Evolutionary conservation across 2,329 filamentous ascomycete genomes (phyloP).

Genomic region (Boeremia lycopersici): DNA sequence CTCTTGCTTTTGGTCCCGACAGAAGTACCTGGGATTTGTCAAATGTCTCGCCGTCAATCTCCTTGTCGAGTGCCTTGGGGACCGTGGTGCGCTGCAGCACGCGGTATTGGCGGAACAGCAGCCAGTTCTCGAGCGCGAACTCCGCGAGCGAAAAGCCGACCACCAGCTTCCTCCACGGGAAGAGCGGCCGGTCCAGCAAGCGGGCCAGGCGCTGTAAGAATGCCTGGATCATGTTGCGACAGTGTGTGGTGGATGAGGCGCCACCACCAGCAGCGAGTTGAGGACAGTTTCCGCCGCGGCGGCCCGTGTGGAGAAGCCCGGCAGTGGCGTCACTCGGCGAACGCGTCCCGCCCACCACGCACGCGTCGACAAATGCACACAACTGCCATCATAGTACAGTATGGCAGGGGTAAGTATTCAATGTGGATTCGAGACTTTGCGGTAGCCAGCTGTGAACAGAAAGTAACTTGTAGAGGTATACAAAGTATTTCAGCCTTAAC

Average conservation of each 20-base stretch:
- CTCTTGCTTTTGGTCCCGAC: neutral
- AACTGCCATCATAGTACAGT: no score
- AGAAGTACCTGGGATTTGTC: constrained; percentile 80
- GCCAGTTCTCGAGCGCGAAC: constrained; percentile 86
- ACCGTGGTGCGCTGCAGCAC: constrained; percentile 79
- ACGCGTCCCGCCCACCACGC: neutral
- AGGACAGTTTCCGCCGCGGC: constrained; percentile 29
- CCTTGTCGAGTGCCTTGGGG: constrained; percentile 84
- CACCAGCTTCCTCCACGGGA: constrained; percentile 97
- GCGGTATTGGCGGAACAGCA: constrained; percentile 87
- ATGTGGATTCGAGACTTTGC: no score
- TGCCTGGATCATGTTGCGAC: constrained; percentile 45
- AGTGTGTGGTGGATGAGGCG: constrained; percentile 10
- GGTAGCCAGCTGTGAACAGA: no score
- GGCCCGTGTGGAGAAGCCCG: constrained; percentile 17
- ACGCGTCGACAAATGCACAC: neutral
- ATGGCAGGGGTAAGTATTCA: no score
- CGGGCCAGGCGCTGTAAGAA: constrained; percentile 70
- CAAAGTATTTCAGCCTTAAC: no score
- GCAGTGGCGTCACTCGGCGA: constrained; percentile 3
- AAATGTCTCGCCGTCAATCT: constrained; percentile 87
- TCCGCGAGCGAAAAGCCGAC: constrained; percentile 92
- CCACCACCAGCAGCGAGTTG: constrained; percentile 20
- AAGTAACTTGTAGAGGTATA: no score
- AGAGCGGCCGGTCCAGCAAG: constrained; percentile 86